These are phyloP conservation scores for Apiospora aurea DNA, from an alignment of 2,329 filamentous ascomycete species.

Conservation along the genomic window DNA sequence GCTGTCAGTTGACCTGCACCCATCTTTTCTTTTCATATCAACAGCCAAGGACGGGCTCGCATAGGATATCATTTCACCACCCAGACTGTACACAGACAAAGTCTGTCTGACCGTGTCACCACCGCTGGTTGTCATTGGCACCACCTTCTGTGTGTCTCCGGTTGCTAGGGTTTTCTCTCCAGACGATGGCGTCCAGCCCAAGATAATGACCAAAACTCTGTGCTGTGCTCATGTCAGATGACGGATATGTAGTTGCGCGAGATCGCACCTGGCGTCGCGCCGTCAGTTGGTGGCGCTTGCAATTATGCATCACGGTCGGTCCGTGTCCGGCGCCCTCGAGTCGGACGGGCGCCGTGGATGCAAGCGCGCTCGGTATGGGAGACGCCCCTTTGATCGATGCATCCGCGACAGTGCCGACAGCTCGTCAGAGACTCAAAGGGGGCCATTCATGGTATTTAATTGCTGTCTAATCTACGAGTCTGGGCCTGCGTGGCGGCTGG, in stretches of 20 bases:
- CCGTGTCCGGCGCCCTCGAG: conserved; percentile 12
- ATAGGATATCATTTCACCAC: background rate
- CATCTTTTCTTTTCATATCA: background rate
- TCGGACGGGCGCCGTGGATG: background rate
- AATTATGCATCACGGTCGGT: conserved; percentile 13
- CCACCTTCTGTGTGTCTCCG: background rate
- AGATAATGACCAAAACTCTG: background rate
- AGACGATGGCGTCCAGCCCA: background rate
- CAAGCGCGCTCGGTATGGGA: background rate
- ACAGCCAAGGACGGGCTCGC: background rate
- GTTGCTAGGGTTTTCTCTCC: background rate
- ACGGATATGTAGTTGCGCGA: background rate
- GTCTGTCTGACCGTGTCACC: background rate
- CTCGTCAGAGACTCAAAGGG: background rate
- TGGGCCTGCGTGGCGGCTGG: background rate
- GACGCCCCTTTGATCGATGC: background rate
- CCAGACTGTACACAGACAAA: background rate
- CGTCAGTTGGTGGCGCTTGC: background rate
- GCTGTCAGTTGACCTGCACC: background rate
- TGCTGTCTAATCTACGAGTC: background rate
- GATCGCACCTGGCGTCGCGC: conserved; percentile 10
- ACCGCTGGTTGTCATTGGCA: background rate
- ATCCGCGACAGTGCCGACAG: background rate
- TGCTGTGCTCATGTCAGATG: conserved; percentile 14
- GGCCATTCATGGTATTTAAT: conserved; percentile 5